These are phyloP conservation scores for Erodium trifolium DNA, from an alignment of 441 rosid species.

Conservation along the genomic window DNA sequence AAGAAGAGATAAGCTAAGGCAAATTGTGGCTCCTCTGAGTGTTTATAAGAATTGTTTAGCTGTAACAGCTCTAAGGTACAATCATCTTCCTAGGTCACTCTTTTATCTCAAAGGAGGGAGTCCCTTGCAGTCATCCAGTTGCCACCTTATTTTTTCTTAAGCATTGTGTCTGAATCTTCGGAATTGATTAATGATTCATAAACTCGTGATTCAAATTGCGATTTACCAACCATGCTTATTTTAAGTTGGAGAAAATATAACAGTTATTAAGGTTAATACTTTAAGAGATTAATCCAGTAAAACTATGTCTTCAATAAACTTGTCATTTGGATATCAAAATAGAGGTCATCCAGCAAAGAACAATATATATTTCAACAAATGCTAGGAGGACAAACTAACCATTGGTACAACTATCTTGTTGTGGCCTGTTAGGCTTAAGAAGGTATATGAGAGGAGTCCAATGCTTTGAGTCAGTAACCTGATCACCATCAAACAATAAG, in stretches of 20 bases:
- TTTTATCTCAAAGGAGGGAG: neutral
- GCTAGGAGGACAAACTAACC: conserved; percentile 11
- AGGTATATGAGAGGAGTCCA: conserved; percentile 24
- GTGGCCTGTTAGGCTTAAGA: conserved; percentile 14
- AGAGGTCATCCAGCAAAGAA: neutral
- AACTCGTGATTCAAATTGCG: neutral
- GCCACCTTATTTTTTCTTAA: no score
- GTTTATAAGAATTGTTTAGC: no score
- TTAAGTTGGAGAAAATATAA: neutral
- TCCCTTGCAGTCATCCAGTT: neutral
- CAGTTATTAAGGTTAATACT: neutral
- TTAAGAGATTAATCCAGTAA: neutral
- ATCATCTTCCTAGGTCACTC: neutral
- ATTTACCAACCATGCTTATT: neutral
- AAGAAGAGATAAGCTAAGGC: neutral
- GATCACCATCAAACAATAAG: conserved; percentile 8
- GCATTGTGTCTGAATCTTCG: no score
- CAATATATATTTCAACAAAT: neutral
- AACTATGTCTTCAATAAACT: neutral
- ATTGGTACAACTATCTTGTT: conserved; percentile 22
- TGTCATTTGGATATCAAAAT: neutral
- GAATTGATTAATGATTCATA: no score
- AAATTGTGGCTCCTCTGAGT: neutral
- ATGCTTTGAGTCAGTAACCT: conserved; percentile 18
- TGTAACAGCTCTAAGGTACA: neutral